phyloP scores from a whole-genome alignment of 257 asterid species.

The Gardenia jasminoides region DNA sequence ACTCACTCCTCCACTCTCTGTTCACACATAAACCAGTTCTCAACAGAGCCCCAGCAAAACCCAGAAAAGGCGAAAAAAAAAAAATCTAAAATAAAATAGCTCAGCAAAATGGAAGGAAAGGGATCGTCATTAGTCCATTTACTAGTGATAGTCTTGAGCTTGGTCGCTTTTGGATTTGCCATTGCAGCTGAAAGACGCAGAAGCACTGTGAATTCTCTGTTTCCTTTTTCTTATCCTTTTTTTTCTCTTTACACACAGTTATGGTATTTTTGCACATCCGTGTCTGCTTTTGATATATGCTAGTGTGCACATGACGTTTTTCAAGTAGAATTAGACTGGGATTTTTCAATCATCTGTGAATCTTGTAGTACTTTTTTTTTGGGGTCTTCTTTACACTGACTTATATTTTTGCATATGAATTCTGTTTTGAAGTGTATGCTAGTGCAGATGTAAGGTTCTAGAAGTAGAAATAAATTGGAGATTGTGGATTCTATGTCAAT shows the following conservation, averaged over 20 bases:
- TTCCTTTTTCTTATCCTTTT: not conserved
- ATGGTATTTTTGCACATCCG: not conserved
- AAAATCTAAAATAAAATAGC: not conserved
- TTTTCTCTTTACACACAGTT: not conserved
- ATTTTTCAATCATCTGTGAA: not conserved
- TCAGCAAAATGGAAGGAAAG: slow-evolving; percentile 41
- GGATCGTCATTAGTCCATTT: slow-evolving; percentile 90
- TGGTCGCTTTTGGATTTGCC: slow-evolving; percentile 82
- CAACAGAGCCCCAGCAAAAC: not conserved
- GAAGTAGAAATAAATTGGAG: slow-evolving; percentile 12
- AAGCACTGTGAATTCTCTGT: slow-evolving; percentile 51
- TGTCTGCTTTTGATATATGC: not conserved
- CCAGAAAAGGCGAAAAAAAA: not conserved
- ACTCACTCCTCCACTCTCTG: slow-evolving; percentile 4
- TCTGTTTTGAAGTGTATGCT: not conserved
- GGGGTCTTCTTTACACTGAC: not conserved
- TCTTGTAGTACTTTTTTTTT: not conserved
- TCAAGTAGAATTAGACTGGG: slow-evolving; percentile 15
- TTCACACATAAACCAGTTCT: slow-evolving; percentile 11
- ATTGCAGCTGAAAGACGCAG: slow-evolving; percentile 96
- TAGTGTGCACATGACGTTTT: not conserved
- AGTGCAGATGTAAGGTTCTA: not conserved
- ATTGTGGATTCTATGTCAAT: not conserved
- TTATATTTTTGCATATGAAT: not conserved
- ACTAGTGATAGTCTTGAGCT: slow-evolving; percentile 65